These are phyloP conservation scores for Cutaneotrichosporon dermatis DNA, from an alignment of 1,284 basidiomycete species.

Conservation along the genomic window DNA sequence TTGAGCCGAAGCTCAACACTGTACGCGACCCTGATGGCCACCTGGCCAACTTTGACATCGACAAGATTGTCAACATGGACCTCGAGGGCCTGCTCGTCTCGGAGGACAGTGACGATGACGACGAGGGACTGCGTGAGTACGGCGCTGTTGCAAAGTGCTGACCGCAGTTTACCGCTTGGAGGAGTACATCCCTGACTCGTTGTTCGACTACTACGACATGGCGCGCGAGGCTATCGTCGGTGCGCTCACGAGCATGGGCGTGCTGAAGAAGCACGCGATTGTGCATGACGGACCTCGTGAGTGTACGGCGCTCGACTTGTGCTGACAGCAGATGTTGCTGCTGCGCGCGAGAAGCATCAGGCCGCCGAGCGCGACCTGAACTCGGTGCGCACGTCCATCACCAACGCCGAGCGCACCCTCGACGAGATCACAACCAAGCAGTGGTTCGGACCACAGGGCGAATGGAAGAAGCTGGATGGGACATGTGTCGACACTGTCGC, in stretches of 20 bases:
- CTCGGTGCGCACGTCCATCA: slow-evolving; percentile 27
- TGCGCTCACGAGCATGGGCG: slow-evolving; percentile 44
- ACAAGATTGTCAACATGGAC: slow-evolving; percentile 11
- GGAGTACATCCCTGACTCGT: slow-evolving; percentile 78
- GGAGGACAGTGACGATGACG: slow-evolving; percentile 13
- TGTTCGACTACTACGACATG: slow-evolving; percentile 70
- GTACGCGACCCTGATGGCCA: slow-evolving; percentile 14
- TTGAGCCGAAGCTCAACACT: slow-evolving; percentile 10
- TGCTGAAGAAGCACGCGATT: slow-evolving; percentile 18
- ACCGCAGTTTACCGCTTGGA: slow-evolving; percentile 70
- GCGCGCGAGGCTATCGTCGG: slow-evolving; percentile 63
- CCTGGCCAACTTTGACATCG: slow-evolving; percentile 14
- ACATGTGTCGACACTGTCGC: slow-evolving; percentile 74
- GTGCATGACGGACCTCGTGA: slow-evolving; percentile 37
- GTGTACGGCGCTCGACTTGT: slow-evolving; percentile 24
- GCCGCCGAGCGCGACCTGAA: slow-evolving; percentile 52
- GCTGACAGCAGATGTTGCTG: slow-evolving; percentile 48
- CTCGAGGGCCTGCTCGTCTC: slow-evolving; percentile 14
- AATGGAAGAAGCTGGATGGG: slow-evolving; percentile 92
- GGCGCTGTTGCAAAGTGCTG: not conserved
- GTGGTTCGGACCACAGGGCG: slow-evolving; percentile 76
- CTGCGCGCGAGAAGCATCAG: slow-evolving; percentile 58
- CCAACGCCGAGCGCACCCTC: slow-evolving; percentile 28
- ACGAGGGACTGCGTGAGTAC: slow-evolving; percentile 25
- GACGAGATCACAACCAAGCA: slow-evolving; percentile 50